Evolutionary conservation across 192 early-diverging fungal genomes (phyloP), one percentile per base, ranked within the genome.

Genomic region (Entomortierella beljakovae): DNA sequence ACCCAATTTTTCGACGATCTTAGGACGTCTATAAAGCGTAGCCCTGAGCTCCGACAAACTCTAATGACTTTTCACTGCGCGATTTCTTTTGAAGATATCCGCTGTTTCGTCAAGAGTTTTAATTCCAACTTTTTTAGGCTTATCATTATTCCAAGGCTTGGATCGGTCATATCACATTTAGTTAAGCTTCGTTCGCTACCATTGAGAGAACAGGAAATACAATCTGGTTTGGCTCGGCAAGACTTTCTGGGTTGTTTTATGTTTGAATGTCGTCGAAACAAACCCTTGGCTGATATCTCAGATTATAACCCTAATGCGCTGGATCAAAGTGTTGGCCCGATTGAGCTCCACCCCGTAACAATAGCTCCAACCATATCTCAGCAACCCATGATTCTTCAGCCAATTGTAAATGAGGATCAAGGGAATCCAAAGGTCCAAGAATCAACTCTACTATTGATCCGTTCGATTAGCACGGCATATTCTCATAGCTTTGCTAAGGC

Each of bases 21-120:
- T 32, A 72, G 68, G 35, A 75, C 70, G 49, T 71, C 80, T 25
- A 71, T 82, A 29, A 33, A 80, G 42, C 66, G 46, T 6, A 84
- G 42, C 32, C 49, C 65, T 22, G 63, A 83, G 22, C 52, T 74
- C 1, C 57, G 71, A 6, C 74, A 71, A 20, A 35, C 64, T 22
- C 37, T 65, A 5, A 72, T 80, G 26, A 75, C 82, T n/a, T 67
- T 87, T 25, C 58, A 77, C 20, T 72, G 82, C n/a, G 65, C 69
- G 1, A 60, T 52, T 49, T 71, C 82, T 49, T 65, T 87, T 16
- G 61, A 72, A 48, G 84, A 89, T 23, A 80, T 86, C 29, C 69
- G 83, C 23, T 89, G 88, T 38, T 89, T 89, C 77, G 74, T 89
- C 48, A 89, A 89, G 69, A 83, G 70, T 13, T 68, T 82, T 62